These are phyloP conservation scores for Chalaropsis thielavioides DNA, from an alignment of 2,329 filamentous ascomycete genomes.

Conservation along the genomic window DNA sequence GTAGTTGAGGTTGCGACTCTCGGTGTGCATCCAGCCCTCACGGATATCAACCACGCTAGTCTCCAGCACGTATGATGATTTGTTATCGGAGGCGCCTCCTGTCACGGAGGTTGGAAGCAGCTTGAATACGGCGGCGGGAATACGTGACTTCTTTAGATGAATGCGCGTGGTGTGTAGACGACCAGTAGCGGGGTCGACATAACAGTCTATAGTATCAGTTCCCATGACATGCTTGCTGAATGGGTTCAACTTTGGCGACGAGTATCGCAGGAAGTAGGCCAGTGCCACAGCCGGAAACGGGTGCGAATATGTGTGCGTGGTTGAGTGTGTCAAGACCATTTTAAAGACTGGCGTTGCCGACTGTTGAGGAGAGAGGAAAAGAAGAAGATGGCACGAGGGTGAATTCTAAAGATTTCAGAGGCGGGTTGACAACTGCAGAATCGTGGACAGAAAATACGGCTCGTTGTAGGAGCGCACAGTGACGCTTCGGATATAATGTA, in stretches of 20 bases:
- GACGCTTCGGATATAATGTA: not conserved
- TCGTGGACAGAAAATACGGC: not conserved
- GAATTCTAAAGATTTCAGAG: not conserved
- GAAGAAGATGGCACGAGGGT: not conserved
- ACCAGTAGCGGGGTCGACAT: conserved; percentile 58
- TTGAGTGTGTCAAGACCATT: conserved; percentile 51
- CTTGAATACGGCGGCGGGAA: conserved; percentile 61
- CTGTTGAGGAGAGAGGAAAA: not conserved
- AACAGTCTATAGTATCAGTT: conserved; percentile 65
- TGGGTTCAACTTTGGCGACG: conserved; percentile 54
- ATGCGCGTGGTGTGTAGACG: conserved; percentile 65
- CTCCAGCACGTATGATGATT: conserved; percentile 68
- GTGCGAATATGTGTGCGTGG: conserved; percentile 61
- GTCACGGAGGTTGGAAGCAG: conserved; percentile 56
- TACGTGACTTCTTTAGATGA: conserved; percentile 66
- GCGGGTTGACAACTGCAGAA: not conserved
- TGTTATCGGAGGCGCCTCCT: conserved; percentile 48
- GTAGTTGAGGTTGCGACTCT: conserved; percentile 69
- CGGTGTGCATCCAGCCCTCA: conserved; percentile 70
- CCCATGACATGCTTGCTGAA: conserved; percentile 71
- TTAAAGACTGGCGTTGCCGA: conserved; percentile 22
- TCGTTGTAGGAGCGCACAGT: not conserved
- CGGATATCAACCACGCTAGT: conserved; percentile 64
- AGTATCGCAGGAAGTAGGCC: conserved; percentile 81
- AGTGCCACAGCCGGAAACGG: conserved; percentile 74